Conservation (phyloP, 2,329 filamentous ascomycete genomes). For the Alternaria sp. region DNA sequence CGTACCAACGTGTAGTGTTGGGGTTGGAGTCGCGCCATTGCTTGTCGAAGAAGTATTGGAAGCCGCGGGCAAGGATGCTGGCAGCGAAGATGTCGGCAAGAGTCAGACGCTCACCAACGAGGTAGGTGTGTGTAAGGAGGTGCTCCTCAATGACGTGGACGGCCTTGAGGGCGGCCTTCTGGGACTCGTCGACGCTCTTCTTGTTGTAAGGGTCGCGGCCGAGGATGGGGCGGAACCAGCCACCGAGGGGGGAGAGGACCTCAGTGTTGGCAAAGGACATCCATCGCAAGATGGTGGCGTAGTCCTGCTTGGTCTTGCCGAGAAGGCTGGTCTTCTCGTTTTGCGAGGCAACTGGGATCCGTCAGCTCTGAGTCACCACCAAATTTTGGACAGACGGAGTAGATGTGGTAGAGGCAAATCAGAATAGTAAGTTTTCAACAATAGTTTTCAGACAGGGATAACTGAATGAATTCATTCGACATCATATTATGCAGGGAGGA, state of each 20-base stretch:
- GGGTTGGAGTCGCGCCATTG: conserved; percentile 83
- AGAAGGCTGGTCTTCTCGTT: conserved; percentile 99
- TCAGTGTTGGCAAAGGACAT: conserved; percentile 96
- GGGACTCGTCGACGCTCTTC: conserved; percentile 86
- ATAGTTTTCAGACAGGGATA: conserved; percentile 86
- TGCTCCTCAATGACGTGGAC: conserved; percentile 81
- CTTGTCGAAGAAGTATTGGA: conserved; percentile 94
- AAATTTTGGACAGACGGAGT: conserved; percentile 20
- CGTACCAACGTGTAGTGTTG: conserved; percentile 90
- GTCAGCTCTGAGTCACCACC: conserved; percentile 40
- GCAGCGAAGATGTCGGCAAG: conserved; percentile 91
- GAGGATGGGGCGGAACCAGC: conserved; percentile 85
- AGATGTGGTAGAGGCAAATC: conserved; percentile 74
- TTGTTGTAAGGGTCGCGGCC: conserved; percentile 93
- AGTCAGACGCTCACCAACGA: conserved; percentile 96
- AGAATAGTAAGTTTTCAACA: conserved; percentile 84
- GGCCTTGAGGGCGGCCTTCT: conserved; percentile 72
- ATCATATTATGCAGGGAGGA: conserved; percentile 54
- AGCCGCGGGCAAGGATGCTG: conserved; percentile 81
- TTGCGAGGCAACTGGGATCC: conserved; percentile 83
- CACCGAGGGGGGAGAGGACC: conserved; percentile 73
- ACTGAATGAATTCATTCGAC: conserved; percentile 71
- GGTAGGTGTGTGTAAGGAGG: conserved; percentile 91
- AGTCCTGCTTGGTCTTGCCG: conserved; percentile 99
- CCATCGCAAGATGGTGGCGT: conserved; percentile 97